Conservation (phyloP, 768 basidiomycete species). For the Coprinopsis marcescibilis region DNA sequence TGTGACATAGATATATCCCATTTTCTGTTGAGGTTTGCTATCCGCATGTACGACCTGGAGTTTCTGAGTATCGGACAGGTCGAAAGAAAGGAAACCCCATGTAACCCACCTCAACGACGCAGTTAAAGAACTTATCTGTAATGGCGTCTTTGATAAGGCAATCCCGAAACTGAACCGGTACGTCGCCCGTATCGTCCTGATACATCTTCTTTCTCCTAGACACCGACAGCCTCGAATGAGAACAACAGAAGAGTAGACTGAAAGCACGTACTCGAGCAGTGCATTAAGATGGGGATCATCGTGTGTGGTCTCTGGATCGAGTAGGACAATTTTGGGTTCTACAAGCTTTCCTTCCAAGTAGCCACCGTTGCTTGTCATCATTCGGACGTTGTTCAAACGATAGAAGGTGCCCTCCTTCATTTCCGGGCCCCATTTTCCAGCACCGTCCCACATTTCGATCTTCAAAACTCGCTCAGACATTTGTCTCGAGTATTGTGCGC, state of each 20-base stretch:
- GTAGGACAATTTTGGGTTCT: slow-evolving; percentile 35
- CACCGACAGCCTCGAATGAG: slow-evolving; percentile 1
- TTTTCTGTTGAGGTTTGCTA: slow-evolving; percentile 22
- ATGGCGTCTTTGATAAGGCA: slow-evolving; percentile 40
- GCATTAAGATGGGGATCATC: slow-evolving; percentile 36
- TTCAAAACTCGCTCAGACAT: slow-evolving; percentile 43
- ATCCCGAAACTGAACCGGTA: slow-evolving; percentile 29
- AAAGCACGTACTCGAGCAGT: slow-evolving; percentile 43
- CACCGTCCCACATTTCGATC: slow-evolving; percentile 55
- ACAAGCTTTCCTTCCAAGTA: slow-evolving; percentile 50
- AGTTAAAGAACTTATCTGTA: slow-evolving; percentile 42
- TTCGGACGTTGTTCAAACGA: slow-evolving; percentile 46
- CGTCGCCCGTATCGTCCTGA: slow-evolving; percentile 20
- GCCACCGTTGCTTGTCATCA: slow-evolving; percentile 31
- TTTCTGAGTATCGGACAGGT: not conserved
- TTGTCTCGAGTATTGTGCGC: slow-evolving; percentile 41
- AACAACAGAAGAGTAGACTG: not conserved
- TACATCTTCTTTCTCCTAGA: slow-evolving; percentile 29
- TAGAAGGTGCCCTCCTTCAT: slow-evolving; percentile 28
- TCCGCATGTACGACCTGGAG: slow-evolving; percentile 42
- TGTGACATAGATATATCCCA: slow-evolving; percentile 49
- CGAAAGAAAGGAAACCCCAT: not conserved
- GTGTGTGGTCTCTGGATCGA: slow-evolving; percentile 34
- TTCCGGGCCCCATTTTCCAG: slow-evolving; percentile 34
- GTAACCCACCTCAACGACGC: slow-evolving; percentile 49